These are phyloP conservation scores for Yamadazyma nakazawae DNA, from an alignment of 805 yeast genomes.

Conservation along the genomic window DNA sequence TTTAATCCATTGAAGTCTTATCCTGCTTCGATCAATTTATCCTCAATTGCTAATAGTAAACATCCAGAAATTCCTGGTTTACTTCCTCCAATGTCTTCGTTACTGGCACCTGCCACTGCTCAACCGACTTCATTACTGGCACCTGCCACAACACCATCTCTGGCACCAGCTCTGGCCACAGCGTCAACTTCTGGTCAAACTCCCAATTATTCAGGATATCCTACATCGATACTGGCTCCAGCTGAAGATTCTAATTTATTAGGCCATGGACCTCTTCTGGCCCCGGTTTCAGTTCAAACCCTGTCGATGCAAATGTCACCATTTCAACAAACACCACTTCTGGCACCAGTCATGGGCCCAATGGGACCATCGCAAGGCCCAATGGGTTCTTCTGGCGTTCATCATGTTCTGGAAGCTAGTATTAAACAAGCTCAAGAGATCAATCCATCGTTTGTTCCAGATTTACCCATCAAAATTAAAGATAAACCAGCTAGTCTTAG, in stretches of 20 bases:
- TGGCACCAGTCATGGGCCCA: constrained; percentile 1
- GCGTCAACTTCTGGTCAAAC: background rate
- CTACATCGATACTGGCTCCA: background rate
- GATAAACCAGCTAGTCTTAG: constrained; percentile 10
- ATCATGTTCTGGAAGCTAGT: constrained; percentile 5
- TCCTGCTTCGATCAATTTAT: constrained; percentile 51
- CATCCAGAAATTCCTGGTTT: constrained; percentile 9
- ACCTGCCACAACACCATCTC: background rate
- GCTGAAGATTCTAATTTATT: background rate
- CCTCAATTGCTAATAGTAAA: constrained; percentile 42
- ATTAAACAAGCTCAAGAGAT: constrained; percentile 6
- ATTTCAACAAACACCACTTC: background rate
- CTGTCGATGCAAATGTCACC: background rate
- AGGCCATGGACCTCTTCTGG: background rate
- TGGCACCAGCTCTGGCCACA: constrained; percentile 5
- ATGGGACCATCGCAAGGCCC: background rate
- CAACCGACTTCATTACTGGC: background rate
- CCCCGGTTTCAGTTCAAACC: background rate
- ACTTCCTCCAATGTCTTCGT: constrained; percentile 28
- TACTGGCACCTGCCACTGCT: background rate
- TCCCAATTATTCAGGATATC: background rate
- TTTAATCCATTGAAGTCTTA: constrained; percentile 35
- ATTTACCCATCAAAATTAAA: constrained; percentile 14
- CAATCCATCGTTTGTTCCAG: constrained; percentile 16
- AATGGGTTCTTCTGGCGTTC: background rate